Conservation (phyloP, 2,329 filamentous ascomycete species). For the Penicillium thymicola region DNA sequence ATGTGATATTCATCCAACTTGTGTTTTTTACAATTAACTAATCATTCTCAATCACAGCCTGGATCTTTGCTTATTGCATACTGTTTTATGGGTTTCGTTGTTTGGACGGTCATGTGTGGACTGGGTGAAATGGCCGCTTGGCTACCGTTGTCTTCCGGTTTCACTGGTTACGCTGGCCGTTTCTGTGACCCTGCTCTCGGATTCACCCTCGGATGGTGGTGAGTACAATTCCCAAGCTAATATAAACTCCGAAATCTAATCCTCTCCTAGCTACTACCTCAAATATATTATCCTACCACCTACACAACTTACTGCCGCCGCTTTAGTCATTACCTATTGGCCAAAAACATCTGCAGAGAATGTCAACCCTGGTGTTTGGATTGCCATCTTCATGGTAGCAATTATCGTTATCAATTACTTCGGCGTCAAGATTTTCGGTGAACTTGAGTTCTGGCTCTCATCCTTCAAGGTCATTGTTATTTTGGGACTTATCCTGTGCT, state of each 20-base stretch:
- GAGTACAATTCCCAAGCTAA: constrained; percentile 39
- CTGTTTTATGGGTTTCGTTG: constrained; percentile 32
- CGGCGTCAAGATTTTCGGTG: constrained; percentile 66
- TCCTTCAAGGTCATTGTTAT: constrained; percentile 64
- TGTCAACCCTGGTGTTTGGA: not conserved
- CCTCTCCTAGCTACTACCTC: not conserved
- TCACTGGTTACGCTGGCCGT: constrained; percentile 41
- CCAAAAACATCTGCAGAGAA: constrained; percentile 1
- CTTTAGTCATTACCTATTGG: constrained; percentile 20
- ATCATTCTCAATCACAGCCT: constrained; percentile 27
- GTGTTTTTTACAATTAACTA: not conserved
- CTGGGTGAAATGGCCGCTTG: constrained; percentile 46
- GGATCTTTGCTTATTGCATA: constrained; percentile 38
- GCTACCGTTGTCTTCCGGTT: constrained; percentile 39
- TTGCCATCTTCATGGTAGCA: constrained; percentile 1
- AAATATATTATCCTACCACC: constrained; percentile 6
- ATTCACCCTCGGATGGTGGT: constrained; percentile 41
- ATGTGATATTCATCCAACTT: not conserved
- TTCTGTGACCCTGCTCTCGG: constrained; percentile 47
- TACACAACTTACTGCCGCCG: constrained; percentile 23
- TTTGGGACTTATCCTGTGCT: constrained; percentile 65
- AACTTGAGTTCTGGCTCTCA: constrained; percentile 52
- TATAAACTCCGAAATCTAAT: constrained; percentile 2
- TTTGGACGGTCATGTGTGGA: constrained; percentile 26
- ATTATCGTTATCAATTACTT: constrained; percentile 60